Evolutionary conservation across 176 grass and related monocot genomes (phyloP).

Genomic region (Cocos nucifera): DNA sequence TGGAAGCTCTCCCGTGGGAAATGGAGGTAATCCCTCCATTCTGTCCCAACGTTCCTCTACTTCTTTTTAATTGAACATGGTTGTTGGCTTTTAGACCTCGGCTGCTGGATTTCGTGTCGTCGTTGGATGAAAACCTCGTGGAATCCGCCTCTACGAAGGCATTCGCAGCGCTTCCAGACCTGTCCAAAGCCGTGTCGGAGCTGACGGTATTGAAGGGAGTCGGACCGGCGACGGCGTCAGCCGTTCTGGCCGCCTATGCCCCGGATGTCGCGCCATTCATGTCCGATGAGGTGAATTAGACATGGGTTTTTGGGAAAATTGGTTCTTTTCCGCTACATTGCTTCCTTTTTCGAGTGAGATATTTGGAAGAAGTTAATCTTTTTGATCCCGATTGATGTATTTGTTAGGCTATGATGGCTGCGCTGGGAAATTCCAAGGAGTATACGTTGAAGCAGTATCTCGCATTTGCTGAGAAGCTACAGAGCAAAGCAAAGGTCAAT

Average conservation of each 20-base stretch:
- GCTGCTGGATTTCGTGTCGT: slow-evolving; percentile 66
- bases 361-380: no score
- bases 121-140: slow-evolving; percentile 35
- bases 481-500: slow-evolving; percentile 56
- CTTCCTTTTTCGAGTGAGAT: not conserved
- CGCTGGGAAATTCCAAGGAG: slow-evolving; percentile 70
- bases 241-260: slow-evolving; percentile 65
- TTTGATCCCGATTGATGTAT: not conserved
- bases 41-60: not conserved
- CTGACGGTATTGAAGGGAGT: slow-evolving; percentile 65
- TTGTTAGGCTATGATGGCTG: slow-evolving; percentile 55
- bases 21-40: slow-evolving; percentile 43
- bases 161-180: slow-evolving; percentile 55
- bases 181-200: slow-evolving; percentile 53
- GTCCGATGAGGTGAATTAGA: slow-evolving; percentile 64
- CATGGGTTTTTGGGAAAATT: not conserved
- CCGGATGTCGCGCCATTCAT: slow-evolving; percentile 75
- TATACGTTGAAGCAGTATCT: slow-evolving; percentile 92
- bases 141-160: slow-evolving; percentile 64
- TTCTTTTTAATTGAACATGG: not conserved
- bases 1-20: slow-evolving; percentile 95
- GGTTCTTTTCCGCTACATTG: not conserved
- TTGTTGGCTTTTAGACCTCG: slow-evolving; percentile 39
- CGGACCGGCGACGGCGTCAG: slow-evolving; percentile 82
- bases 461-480: slow-evolving; percentile 68